Evolutionary conservation across 1,284 basidiomycete genomes (phyloP), one percentile per base, ranked within the genome.

Genomic region (Sporisorium exsertum): DNA sequence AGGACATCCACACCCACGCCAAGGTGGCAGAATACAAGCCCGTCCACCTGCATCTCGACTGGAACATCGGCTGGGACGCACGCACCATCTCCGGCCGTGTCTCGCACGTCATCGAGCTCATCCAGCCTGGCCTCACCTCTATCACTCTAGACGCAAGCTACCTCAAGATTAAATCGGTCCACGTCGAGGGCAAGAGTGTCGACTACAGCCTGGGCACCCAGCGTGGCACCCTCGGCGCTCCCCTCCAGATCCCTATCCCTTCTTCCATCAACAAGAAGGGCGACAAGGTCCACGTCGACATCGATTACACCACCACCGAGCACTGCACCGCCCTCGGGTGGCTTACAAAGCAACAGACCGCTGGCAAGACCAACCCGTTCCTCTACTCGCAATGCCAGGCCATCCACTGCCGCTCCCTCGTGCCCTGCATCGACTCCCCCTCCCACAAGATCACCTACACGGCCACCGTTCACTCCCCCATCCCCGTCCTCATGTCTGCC

Each of bases 311-410:
- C 40, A 96, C 95, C 1, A 93, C 93, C 5, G 87, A 90, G 64
- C 87, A 91, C 33, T 92, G 91, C 84, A 93, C 91, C 13, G 94
- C 95, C 0, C 87, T 99, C n/a, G 95, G 96, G 68, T 99, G 95
- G 94, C 89, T 98, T 33, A 90, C 90, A 40, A 92, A 94, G 78
- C 91, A 92, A 91, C 95, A 97, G 87, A 98, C 95, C 0, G 93
- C 94, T 70, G 94, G 82, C 87, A 88, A 62, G 91, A 93, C 86
- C 50, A 76, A 70, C 16, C 93, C 94, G 0, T 97, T 93, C 87
- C 87, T 97, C 40, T 97, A 97, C 88, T 95, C 93, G 65, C 95
- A 98, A 86, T 94, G 92, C 83, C 95, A 97, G 85, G 94, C 95
- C 16, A 78, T 79, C 40, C 70, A 74, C 63, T 66, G 56, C 32